Base-by-base conservation (phyloP, 495 filamentous ascomycete species). In the Achaetomiella virescens region DNA sequence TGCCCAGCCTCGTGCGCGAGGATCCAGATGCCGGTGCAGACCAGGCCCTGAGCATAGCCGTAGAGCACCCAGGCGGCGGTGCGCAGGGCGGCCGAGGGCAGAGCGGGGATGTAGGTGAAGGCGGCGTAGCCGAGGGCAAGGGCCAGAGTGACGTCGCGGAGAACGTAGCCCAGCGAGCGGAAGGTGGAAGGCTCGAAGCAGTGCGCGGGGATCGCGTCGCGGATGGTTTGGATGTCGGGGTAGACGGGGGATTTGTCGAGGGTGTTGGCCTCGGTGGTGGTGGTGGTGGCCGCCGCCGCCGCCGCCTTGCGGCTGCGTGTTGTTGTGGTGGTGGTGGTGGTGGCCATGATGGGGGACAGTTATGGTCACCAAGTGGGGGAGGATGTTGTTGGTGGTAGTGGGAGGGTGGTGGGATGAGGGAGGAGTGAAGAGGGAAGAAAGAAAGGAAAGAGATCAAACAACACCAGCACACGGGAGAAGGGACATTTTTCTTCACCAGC, bases 1-100 rank as follows among this genome's bases (percentile, higher is more conserved):
- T 96, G 89, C 60, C 89, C 89, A 64, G 86, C 91, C 72, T 95
- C 89, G 71, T 93, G 89, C 3, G 88, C 88, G 44, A 95, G 73
- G 53, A 93, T 86, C 89, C 89, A 95, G 27, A 89, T 63, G 45
- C 89, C 89, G n/a, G 88, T 92, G 55, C 79, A 84, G 65, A 87
- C 81, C 25, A 89, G 78, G 55, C 89, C 88, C 69, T 92, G 87
- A 38, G 86, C 47, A 67, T 90, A 76, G 31, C 85, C 82, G 67
- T 95, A 92, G 33, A 72, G 58, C 21, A 72, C 76, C 85, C 86
- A 92, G 33, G 83, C 73, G 50, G 62, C 61, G 56, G 72, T 64
- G 57, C 85, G 76, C 68, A 55, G 73, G 62, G 65, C n/a, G n/a
- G n/a, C 9, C 79, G 36, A 81, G 64, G 72, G 63, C 82, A 79